Percentiles rank a stretch among this genome's conserved stretches.
These are phyloP conservation scores for Sugiyamaella paludigena DNA, from an alignment of 1,139 yeast species.

Conservation along the genomic window DNA sequence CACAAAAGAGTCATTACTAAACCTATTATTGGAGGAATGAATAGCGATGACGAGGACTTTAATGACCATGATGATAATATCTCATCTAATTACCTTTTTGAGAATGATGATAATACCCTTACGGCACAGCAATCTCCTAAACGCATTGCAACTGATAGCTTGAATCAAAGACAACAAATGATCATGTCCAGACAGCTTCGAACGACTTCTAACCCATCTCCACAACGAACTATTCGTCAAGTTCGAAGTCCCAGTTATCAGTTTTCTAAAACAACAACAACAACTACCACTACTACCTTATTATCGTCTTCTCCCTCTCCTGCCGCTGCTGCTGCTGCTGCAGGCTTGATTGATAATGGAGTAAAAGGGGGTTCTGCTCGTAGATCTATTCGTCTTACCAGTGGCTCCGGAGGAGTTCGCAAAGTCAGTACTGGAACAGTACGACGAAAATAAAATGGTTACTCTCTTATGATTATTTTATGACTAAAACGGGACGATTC, in stretches of 20 bases:
- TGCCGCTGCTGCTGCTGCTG: slow-evolving; percentile 5
- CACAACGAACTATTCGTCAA: slow-evolving; percentile 19
- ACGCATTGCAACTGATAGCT: slow-evolving; percentile 19
- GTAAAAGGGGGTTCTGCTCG: slow-evolving; percentile 15
- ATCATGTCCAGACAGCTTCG: slow-evolving; percentile 27
- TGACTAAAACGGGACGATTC: too few relatives aligned
- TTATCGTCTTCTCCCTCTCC: slow-evolving; percentile 22
- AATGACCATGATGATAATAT: slow-evolving; percentile 3
- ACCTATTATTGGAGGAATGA: slow-evolving; percentile 12
- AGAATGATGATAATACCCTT: neutral
- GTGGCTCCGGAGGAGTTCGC: slow-evolving; percentile 22
- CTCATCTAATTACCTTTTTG: neutral
- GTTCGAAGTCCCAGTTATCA: slow-evolving; percentile 22
- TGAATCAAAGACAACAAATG: slow-evolving; percentile 24
- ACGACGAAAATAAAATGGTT: slow-evolving; percentile 8
- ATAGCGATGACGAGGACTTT: slow-evolving; percentile 26
- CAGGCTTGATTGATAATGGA: slow-evolving; percentile 5
- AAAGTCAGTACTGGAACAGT: slow-evolving; percentile 41
- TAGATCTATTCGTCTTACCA: slow-evolving; percentile 25
- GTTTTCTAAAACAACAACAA: slow-evolving; percentile 21
- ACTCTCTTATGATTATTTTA: too few relatives aligned
- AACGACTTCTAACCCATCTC: slow-evolving; percentile 28
- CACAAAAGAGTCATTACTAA: neutral
- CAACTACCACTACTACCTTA: slow-evolving; percentile 29
- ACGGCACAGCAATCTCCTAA: slow-evolving; percentile 10